Evolutionary conservation across 768 basidiomycete species (phyloP).

Genomic region (Pholiota conissans): DNA sequence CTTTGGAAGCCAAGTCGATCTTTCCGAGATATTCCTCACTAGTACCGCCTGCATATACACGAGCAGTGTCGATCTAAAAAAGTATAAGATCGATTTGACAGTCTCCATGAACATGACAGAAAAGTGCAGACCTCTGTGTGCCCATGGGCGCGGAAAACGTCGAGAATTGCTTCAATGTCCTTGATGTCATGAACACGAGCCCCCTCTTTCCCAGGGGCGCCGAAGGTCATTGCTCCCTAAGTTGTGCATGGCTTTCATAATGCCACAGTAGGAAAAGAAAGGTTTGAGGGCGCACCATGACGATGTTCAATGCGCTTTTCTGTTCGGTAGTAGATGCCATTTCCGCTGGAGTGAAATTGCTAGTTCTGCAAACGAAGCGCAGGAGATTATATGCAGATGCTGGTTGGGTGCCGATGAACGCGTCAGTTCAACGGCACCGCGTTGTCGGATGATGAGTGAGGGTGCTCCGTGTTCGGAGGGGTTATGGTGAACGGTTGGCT

Average conservation of each 20-base stretch:
- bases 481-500: too few species aligned
- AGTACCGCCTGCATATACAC: slow-evolving; percentile 51
- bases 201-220: slow-evolving; percentile 46
- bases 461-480: too few species aligned
- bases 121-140: slow-evolving; percentile 47
- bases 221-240: slow-evolving; percentile 58
- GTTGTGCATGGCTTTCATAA: background rate
- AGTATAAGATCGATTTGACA: background rate
- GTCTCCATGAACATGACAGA: background rate
- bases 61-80: slow-evolving; percentile 49
- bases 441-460: too few species aligned
- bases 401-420: too few species aligned
- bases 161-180: slow-evolving; percentile 51
- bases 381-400: too few species aligned
- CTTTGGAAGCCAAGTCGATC: slow-evolving; percentile 47
- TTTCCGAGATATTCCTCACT: slow-evolving; percentile 56
- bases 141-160: slow-evolving; percentile 53
- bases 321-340: slow-evolving; percentile 29
- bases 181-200: slow-evolving; percentile 49
- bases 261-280: too few species aligned
- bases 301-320: slow-evolving; percentile 46
- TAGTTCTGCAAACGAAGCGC: too few species aligned
- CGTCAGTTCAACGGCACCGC: too few species aligned
- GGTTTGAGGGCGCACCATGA: slow-evolving; percentile 46
- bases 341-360: background rate